Base-by-base conservation (phyloP, 495 filamentous ascomycete species). In the Peziza echinospora region DNA sequence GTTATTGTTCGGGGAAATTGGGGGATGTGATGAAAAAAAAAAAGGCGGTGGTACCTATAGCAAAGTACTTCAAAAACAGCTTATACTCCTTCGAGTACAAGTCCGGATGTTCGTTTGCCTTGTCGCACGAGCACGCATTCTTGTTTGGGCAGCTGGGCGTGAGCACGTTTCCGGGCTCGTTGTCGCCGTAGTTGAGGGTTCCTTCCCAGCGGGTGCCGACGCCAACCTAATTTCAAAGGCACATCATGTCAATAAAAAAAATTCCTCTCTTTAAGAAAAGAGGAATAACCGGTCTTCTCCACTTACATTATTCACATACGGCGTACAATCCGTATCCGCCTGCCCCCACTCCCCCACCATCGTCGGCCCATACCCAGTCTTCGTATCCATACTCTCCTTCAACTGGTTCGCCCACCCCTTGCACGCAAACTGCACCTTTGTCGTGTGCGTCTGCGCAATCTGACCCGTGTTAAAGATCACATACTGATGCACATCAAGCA, bases 301-400 rank as follows among this genome's bases (percentile, higher is more conserved):
- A 47, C 46, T 30, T 50, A 59, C 84, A 60, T 94, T 84, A 62
- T 92, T 96, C 49, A 99, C 71, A 56, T 85, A 76, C 52, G 70
- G 51, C 2, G 84, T 75, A 65, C 91, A 99, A 64, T 99, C 91
- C 10, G 91, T 96, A 59, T 99, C 91, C 39, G 91, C 87, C 69
- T 96, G 89, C 3, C 78, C 84, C 84, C 85, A 99, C 70, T 99
- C 91, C 54, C 87, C 91, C 60, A 87, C 83, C 45, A 96, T 76
- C n/a, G 86, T 94, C 5, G 89, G 89, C 0, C 91, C 91, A 69
- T 85, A 99, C 30, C 72, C 73, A 44, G 26, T 30, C 70, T 89
- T 91, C 6, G 69, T 76, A 62, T 78, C 69, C 63, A 82, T 75
- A 60, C 77, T 79, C 43, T 67, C 63, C 47, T 68, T 49, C 41